A percentile compares a stretch with the other conserved stretches of the same genome.
Conservation (phyloP, 306 rosid genomes). For the Canavalia ensiformis region DNA sequence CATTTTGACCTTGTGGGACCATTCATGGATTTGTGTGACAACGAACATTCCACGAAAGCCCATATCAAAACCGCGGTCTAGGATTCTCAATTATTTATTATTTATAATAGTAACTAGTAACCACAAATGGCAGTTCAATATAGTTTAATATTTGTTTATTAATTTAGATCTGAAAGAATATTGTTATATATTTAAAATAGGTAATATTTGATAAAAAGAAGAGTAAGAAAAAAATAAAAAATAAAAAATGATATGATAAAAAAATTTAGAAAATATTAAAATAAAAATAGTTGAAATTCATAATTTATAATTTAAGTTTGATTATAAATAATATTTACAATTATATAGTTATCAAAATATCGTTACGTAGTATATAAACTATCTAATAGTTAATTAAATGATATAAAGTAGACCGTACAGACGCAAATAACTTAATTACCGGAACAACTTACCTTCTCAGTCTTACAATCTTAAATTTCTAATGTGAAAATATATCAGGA, state of each 20-base stretch:
- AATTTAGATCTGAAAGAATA: neutral
- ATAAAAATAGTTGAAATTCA: too few species aligned
- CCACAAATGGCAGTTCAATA: neutral
- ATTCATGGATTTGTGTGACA: neutral
- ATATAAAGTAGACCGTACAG: too few species aligned
- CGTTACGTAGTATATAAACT: neutral
- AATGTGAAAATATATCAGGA: too few species aligned
- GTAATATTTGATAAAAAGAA: too few species aligned
- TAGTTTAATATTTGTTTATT: neutral
- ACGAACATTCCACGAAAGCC: constrained; percentile 42
- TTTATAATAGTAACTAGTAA: too few species aligned
- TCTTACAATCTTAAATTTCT: too few species aligned
- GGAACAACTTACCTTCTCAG: neutral
- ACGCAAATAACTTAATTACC: neutral
- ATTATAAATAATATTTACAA: neutral
- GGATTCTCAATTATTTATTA: neutral
- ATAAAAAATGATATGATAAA: too few species aligned
- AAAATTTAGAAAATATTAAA: too few species aligned
- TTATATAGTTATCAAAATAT: neutral
- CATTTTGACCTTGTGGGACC: neutral
- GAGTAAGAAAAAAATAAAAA: too few species aligned
- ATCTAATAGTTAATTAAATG: neutral
- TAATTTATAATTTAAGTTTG: neutral
- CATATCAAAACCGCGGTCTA: neutral
- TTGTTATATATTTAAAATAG: too few species aligned